Conservation (phyloP, 441 rosid species). For the Adansonia grandidieri region DNA sequence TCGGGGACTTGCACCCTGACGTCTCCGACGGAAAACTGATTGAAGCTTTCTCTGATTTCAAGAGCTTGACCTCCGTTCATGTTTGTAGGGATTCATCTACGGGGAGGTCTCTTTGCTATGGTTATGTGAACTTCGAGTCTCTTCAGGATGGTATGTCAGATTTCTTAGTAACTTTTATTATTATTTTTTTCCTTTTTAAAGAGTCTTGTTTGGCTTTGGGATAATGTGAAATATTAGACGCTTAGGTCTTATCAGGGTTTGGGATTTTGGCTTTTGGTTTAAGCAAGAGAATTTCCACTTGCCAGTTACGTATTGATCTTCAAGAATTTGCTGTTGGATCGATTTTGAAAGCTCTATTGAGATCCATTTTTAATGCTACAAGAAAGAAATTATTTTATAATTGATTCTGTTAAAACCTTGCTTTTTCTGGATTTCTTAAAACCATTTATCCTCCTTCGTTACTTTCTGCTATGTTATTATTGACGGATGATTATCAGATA, state of each 20-base stretch:
- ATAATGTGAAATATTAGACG: not conserved
- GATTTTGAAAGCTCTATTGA: not conserved
- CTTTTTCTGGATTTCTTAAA: not conserved
- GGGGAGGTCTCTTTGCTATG: conserved; percentile 76
- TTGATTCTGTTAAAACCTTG: not conserved
- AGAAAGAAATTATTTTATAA: not conserved
- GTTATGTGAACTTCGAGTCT: conserved; percentile 74
- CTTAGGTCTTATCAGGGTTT: not conserved
- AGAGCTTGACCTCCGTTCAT: conserved; percentile 68
- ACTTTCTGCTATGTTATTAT: no score
- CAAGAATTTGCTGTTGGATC: not conserved
- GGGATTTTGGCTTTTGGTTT: conserved; percentile 15
- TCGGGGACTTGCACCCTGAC: conserved; percentile 73
- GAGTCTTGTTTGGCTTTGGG: not conserved
- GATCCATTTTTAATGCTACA: not conserved
- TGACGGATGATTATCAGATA: no score
- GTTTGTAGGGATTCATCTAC: conserved; percentile 62
- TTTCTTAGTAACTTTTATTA: not conserved
- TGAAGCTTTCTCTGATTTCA: conserved; percentile 61
- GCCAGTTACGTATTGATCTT: not conserved
- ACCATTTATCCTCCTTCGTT: not conserved
- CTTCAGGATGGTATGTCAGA: conserved; percentile 44
- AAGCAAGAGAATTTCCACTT: no score
- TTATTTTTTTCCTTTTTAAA: not conserved
- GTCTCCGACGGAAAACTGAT: conserved; percentile 53